These are phyloP conservation scores for Bipolaris gigantea DNA, from an alignment of 2,329 filamentous ascomycete species.

Conservation along the genomic window DNA sequence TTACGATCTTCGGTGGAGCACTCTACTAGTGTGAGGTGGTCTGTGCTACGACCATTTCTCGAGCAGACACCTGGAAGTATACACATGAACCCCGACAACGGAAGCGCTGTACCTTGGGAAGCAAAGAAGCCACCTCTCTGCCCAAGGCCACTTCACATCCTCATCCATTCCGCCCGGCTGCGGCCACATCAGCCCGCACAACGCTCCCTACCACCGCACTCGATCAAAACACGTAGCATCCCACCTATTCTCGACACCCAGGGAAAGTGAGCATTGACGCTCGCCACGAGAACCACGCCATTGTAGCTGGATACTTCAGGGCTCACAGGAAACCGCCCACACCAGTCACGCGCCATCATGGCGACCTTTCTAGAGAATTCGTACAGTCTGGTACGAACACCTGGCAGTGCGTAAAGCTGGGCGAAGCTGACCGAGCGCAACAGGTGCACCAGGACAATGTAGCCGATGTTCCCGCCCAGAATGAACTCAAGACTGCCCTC, in stretches of 20 bases:
- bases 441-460: conserved; percentile 90
- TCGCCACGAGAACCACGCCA: conserved; percentile 31
- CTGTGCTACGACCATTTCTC: conserved; percentile 36
- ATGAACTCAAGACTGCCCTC: conserved; percentile 88
- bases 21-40: conserved; percentile 24
- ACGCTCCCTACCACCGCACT: conserved; percentile 16
- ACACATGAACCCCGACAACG: conserved; percentile 29
- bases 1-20: conserved; percentile 34
- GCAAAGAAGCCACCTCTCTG: conserved; percentile 21
- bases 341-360: conserved; percentile 62
- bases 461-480: conserved; percentile 84
- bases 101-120: conserved; percentile 24
- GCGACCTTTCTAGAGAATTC: conserved; percentile 91
- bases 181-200: conserved; percentile 16
- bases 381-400: conserved; percentile 73
- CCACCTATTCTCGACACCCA: conserved; percentile 34
- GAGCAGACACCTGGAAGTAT: conserved; percentile 41
- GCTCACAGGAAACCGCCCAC: conserved; percentile 3
- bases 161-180: conserved; percentile 12
- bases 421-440: conserved; percentile 35
- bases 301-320: conserved; percentile 21
- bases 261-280: conserved; percentile 39
- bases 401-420: conserved; percentile 32
- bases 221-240: conserved; percentile 41
- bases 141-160: conserved; percentile 21